Conservation (phyloP, 2,329 filamentous ascomycete species). For the Fusarium falciforme region DNA sequence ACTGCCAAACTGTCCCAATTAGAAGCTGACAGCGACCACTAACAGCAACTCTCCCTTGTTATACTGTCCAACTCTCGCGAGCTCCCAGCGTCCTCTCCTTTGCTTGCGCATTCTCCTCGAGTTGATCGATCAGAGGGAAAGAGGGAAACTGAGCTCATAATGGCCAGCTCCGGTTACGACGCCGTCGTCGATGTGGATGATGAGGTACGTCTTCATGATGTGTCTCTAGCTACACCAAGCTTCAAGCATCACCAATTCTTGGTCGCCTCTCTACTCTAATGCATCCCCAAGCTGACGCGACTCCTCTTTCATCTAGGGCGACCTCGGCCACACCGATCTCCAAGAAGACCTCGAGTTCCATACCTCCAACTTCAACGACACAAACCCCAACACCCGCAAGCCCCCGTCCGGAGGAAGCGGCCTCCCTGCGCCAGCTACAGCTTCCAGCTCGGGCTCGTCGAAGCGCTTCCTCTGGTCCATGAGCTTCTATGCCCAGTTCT, state of each 20-base stretch:
- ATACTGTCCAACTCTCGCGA: slow-evolving; percentile 1
- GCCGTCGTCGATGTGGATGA: slow-evolving; percentile 98
- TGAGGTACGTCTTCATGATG: slow-evolving; percentile 69
- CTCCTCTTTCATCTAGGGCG: slow-evolving; percentile 71
- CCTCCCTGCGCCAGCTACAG: slow-evolving; percentile 69
- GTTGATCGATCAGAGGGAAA: background rate
- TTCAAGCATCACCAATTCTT: slow-evolving; percentile 1
- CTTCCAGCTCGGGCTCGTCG: slow-evolving; percentile 58
- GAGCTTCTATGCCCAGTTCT: slow-evolving; percentile 96
- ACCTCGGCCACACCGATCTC: slow-evolving; percentile 97
- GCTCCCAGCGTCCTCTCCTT: background rate
- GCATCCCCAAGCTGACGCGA: slow-evolving; percentile 23
- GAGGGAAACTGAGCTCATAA: slow-evolving; percentile 50
- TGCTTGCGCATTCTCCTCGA: background rate
- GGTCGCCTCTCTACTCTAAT: background rate
- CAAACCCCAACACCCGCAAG: slow-evolving; percentile 62
- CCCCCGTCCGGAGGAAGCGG: slow-evolving; percentile 57
- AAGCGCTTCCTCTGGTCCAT: slow-evolving; percentile 95
- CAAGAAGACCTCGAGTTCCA: slow-evolving; percentile 99
- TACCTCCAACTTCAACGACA: slow-evolving; percentile 83
- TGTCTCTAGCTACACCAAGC: slow-evolving; percentile 28
- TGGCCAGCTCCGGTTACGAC: slow-evolving; percentile 92
- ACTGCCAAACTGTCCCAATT: slow-evolving; percentile 46
- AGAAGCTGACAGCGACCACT: slow-evolving; percentile 29
- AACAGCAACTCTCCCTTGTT: slow-evolving; percentile 28